These are phyloP conservation scores for Breynia disticha DNA, from an alignment of 441 rosid species.

Conservation along the genomic window DNA sequence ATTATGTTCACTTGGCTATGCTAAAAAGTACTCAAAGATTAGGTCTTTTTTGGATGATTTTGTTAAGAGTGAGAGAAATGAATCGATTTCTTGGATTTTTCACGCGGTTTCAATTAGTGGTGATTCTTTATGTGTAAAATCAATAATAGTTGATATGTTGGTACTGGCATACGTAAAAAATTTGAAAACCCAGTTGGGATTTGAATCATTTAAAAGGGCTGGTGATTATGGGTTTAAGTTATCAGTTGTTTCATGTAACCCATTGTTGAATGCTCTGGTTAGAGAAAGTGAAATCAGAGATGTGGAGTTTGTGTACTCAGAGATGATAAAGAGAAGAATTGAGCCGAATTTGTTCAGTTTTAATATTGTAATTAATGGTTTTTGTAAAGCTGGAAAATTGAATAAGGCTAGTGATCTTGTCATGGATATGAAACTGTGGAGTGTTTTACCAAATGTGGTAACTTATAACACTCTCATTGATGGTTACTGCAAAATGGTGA, in stretches of 20 bases:
- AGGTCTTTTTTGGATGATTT: conserved; percentile 57
- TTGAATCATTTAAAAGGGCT: conserved; percentile 68
- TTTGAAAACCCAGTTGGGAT: conserved; percentile 31
- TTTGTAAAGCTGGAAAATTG: conserved; percentile 71
- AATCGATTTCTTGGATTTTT: conserved; percentile 42
- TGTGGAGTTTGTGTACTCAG: conserved; percentile 52
- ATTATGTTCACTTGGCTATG: conserved; percentile 35
- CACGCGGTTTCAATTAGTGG: conserved; percentile 45
- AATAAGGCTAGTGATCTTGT: conserved; percentile 52
- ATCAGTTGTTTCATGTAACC: conserved; percentile 58
- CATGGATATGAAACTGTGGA: conserved; percentile 60
- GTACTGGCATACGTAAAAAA: conserved; percentile 46
- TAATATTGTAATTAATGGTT: conserved; percentile 46
- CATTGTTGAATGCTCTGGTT: conserved; percentile 53
- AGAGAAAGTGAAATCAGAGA: conserved; percentile 31
- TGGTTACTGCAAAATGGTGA: conserved; percentile 65
- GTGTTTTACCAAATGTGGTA: conserved; percentile 41
- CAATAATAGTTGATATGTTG: conserved; percentile 58
- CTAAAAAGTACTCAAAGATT: conserved; percentile 44
- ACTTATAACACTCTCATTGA: conserved; percentile 57
- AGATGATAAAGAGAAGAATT: conserved; percentile 59
- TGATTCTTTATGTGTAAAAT: conserved; percentile 40
- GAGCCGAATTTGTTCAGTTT: conserved; percentile 37
- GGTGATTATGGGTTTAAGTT: conserved; percentile 57
- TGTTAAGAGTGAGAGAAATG: conserved; percentile 27